These are phyloP conservation scores for Dianthus caryophyllus DNA, from an alignment of 148 eudicot genomes.

Conservation along the genomic window DNA sequence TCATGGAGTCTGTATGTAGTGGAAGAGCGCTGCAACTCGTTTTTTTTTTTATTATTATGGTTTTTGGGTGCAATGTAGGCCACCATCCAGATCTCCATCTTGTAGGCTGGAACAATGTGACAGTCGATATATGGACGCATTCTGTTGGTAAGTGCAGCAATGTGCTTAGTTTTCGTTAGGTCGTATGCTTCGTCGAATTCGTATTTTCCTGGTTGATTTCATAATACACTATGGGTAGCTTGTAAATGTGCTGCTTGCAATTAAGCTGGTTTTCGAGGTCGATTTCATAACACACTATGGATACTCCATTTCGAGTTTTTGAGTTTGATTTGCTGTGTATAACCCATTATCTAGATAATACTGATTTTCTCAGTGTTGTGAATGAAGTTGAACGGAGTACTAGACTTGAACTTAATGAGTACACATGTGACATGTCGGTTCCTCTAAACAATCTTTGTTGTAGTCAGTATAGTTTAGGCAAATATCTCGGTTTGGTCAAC, in stretches of 20 bases:
- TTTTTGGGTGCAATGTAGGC: slow-evolving; percentile 37
- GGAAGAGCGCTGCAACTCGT: neutral
- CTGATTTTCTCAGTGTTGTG: too few species aligned
- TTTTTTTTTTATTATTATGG: neutral
- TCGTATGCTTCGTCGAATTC: neutral
- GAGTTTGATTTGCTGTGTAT: too few species aligned
- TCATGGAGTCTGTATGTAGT: neutral
- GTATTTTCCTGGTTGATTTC: neutral
- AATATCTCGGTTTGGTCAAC: too few species aligned
- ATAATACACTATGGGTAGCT: neutral
- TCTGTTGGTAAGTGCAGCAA: slow-evolving; percentile 57
- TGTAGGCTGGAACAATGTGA: slow-evolving; percentile 84
- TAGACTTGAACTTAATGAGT: too few species aligned
- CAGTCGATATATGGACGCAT: slow-evolving; percentile 88
- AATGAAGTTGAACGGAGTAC: too few species aligned
- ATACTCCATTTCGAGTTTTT: too few species aligned
- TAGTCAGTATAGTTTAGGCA: too few species aligned
- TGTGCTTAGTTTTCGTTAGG: neutral
- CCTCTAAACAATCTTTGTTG: too few species aligned
- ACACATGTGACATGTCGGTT: too few species aligned
- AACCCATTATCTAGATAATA: too few species aligned
- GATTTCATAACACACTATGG: too few species aligned
- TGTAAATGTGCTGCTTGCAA: neutral
- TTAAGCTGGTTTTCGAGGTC: too few species aligned
- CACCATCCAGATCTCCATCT: slow-evolving; percentile 99